These are phyloP conservation scores for Dipteronia dyeriana DNA, from an alignment of 345 rosid species.

Conservation along the genomic window DNA sequence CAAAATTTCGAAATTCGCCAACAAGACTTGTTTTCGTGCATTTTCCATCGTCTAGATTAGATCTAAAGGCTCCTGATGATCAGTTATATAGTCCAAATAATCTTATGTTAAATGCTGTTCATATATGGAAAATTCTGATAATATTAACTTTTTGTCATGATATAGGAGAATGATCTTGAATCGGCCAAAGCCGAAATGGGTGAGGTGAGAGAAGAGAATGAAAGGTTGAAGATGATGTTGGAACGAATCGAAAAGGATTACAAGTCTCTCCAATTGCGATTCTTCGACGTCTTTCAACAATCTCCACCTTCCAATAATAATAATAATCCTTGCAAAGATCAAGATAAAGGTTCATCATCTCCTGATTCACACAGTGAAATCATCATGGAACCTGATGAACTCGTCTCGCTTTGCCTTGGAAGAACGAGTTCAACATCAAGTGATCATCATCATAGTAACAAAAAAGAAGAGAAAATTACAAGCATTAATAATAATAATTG, in stretches of 20 bases:
- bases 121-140: background rate
- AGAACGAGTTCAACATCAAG: slow-evolving; percentile 34
- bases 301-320: slow-evolving; percentile 30
- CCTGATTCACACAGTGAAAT: slow-evolving; percentile 9
- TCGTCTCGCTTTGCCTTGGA: slow-evolving; percentile 81
- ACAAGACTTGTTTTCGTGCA: background rate
- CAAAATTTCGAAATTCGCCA: background rate
- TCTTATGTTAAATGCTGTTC: background rate
- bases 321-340: slow-evolving; percentile 12
- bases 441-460: slow-evolving; percentile 13
- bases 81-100: background rate
- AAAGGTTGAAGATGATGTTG: slow-evolving; percentile 59
- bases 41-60: background rate
- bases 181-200: slow-evolving; percentile 73
- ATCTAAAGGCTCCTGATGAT: background rate
- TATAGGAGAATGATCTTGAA: slow-evolving; percentile 50
- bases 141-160: background rate
- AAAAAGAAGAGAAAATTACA: slow-evolving; percentile 36
- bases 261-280: slow-evolving; percentile 57
- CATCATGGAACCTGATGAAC: slow-evolving; percentile 41
- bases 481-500: slow-evolving; percentile 4
- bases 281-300: slow-evolving; percentile 55
- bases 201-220: slow-evolving; percentile 69
- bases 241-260: slow-evolving; percentile 63
- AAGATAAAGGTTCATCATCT: slow-evolving; percentile 15